These are phyloP conservation scores for Aspergillus ustus DNA, from an alignment of 2,329 filamentous ascomycete genomes.

Conservation along the genomic window DNA sequence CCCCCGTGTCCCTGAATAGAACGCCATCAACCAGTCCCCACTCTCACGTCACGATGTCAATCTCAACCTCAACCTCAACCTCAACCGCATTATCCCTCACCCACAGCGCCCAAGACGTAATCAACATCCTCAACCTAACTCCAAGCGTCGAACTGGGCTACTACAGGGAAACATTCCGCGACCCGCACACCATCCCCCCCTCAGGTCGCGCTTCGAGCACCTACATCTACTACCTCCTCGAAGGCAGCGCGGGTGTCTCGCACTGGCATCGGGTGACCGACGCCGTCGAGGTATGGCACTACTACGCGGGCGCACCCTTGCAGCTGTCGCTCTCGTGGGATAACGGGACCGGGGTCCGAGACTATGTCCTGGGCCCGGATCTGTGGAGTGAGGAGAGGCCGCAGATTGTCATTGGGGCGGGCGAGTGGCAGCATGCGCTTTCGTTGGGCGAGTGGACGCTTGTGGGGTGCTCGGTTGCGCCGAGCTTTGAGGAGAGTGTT, in stretches of 20 bases:
- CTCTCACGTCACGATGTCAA: too few relatives aligned
- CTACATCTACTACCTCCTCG: conserved; percentile 10
- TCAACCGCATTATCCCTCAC: background rate
- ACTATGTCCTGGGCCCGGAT: background rate
- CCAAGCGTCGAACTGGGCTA: conserved; percentile 1
- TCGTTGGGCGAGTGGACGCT: conserved; percentile 7
- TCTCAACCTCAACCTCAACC: background rate
- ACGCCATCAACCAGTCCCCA: too few relatives aligned
- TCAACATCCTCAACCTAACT: background rate
- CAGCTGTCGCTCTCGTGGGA: conserved; percentile 5
- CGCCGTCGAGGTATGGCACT: conserved; percentile 12
- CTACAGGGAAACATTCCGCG: conserved; percentile 9
- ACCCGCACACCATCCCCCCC: conserved; percentile 2
- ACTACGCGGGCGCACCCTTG: conserved; percentile 4
- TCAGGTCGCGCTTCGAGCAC: background rate
- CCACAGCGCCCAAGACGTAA: conserved; percentile 8
- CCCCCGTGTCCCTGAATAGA: too few relatives aligned
- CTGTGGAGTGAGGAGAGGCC: background rate
- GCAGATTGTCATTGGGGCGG: conserved; percentile 7
- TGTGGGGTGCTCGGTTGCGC: conserved; percentile 6
- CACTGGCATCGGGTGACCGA: conserved; percentile 8
- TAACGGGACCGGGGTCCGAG: conserved; percentile 1
- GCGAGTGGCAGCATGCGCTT: conserved; percentile 9
- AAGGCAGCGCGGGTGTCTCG: background rate
- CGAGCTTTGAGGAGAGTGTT: conserved; percentile 1